A percentile compares a stretch with the other conserved stretches of the same genome.
phyloP scores from a whole-genome alignment of 2,329 filamentous ascomycete species.

The Epicoccum nigrum region DNA sequence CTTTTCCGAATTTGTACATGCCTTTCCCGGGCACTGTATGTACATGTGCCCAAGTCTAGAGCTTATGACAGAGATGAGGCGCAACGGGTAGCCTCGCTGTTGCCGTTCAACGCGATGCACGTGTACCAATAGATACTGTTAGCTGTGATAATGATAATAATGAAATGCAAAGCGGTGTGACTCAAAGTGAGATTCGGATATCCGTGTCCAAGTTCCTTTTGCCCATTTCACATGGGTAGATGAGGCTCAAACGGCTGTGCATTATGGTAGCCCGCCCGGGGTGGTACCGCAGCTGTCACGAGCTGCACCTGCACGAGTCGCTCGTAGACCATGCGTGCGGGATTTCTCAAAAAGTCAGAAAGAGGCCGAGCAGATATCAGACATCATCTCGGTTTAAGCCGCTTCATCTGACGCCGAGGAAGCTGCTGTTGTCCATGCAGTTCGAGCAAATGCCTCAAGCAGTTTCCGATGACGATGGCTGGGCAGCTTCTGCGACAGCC shows the following conservation, averaged over 20 bases:
- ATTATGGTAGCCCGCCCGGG: constrained; percentile 6
- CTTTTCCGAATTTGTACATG: constrained; percentile 9
- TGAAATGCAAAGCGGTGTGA: constrained; percentile 8
- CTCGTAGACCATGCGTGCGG: constrained; percentile 6
- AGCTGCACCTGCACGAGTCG: constrained; percentile 18
- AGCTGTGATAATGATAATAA: not conserved
- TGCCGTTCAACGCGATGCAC: not conserved
- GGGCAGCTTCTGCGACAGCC: constrained; percentile 21
- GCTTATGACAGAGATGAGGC: constrained; percentile 14
- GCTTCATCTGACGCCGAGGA: not conserved
- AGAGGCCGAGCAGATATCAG: constrained; percentile 6
- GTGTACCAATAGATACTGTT: not conserved
- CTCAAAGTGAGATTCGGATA: not conserved
- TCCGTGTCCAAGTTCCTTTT: not conserved
- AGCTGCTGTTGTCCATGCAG: constrained; percentile 1
- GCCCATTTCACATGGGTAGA: not conserved
- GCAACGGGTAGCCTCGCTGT: constrained; percentile 3
- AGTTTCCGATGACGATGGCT: constrained; percentile 7
- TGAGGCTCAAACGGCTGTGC: constrained; percentile 17
- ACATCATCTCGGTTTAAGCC: constrained; percentile 21
- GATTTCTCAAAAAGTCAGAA: constrained; percentile 18
- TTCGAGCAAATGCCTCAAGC: constrained; percentile 30
- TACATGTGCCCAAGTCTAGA: too few relatives aligned
- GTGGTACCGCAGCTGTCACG: constrained; percentile 16
- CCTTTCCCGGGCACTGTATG: constrained; percentile 4